Evolutionary conservation across 352 stramenopile genomes (phyloP).

Genomic region (Pythium insidiosum): DNA sequence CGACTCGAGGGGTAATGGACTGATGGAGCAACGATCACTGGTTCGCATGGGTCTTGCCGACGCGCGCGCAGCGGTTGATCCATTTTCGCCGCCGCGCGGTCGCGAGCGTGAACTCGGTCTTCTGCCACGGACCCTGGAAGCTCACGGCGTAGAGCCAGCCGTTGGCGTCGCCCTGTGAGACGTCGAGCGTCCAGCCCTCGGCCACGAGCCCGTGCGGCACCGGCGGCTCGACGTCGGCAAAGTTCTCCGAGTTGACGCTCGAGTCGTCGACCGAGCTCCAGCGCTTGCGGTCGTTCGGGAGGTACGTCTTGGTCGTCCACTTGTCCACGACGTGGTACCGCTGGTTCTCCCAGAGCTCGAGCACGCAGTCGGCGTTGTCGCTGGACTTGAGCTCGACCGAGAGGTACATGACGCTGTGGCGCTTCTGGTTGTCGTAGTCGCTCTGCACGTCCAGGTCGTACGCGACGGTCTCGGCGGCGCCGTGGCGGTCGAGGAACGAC

Average conservation of each 20-base stretch:
- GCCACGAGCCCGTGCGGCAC: constrained; percentile 41
- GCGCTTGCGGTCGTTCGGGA: constrained; percentile 53
- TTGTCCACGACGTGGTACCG: constrained; percentile 71
- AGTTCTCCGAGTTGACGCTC: constrained; percentile 51
- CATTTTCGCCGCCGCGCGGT: constrained; percentile 79
- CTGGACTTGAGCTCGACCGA: constrained; percentile 64
- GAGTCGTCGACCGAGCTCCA: constrained; percentile 59
- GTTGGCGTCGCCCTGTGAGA: constrained; percentile 71
- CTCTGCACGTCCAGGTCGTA: constrained; percentile 47
- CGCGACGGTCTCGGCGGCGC: constrained; percentile 45
- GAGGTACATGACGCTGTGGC: constrained; percentile 63
- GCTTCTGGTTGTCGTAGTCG: constrained; percentile 51
- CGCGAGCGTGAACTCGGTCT: constrained; percentile 57
- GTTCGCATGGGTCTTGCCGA: too few relatives aligned
- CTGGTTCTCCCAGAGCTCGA: constrained; percentile 84
- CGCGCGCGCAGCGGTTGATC: constrained; percentile 76
- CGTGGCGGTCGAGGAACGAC: constrained; percentile 29
- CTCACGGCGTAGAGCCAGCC: constrained; percentile 80
- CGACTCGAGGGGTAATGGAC: too few relatives aligned
- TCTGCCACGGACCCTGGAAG: constrained; percentile 76
- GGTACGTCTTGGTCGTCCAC: constrained; percentile 55
- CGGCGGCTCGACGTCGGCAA: constrained; percentile 59
- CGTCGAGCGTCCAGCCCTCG: constrained; percentile 70
- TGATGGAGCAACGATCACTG: too few relatives aligned
- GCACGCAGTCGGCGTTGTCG: constrained; percentile 42